These are phyloP conservation scores for Trichoderma orchidacearum DNA, from an alignment of 495 filamentous ascomycete species.

Conservation along the genomic window DNA sequence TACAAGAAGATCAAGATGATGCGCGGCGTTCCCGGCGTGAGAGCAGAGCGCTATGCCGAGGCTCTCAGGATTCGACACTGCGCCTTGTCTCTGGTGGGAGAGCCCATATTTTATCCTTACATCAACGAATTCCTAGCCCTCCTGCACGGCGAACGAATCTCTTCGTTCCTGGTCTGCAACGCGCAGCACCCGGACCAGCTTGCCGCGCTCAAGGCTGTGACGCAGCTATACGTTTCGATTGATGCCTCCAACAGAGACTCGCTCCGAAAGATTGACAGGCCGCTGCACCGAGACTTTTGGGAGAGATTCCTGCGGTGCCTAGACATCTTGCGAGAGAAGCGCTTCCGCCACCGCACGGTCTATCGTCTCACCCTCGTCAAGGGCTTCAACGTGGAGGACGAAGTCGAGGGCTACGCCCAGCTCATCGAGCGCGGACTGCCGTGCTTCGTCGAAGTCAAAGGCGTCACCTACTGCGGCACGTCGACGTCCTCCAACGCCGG, in stretches of 20 bases:
- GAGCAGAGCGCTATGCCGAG: slow-evolving; percentile 82
- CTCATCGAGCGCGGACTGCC: slow-evolving; percentile 74
- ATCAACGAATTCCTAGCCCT: slow-evolving; percentile 82
- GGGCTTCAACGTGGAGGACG: slow-evolving; percentile 89
- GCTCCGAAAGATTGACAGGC: slow-evolving; percentile 74
- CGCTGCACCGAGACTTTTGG: slow-evolving; percentile 94
- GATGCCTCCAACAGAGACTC: slow-evolving; percentile 87
- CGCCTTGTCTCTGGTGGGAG: slow-evolving; percentile 79
- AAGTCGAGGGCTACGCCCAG: slow-evolving; percentile 80
- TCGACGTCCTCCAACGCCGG: slow-evolving; percentile 67
- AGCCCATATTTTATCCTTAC: slow-evolving; percentile 95
- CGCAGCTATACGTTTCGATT: slow-evolving; percentile 90
- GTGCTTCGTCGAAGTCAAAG: slow-evolving; percentile 88
- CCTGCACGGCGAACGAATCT: slow-evolving; percentile 75
- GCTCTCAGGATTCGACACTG: slow-evolving; percentile 90
- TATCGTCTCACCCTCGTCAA: slow-evolving; percentile 94
- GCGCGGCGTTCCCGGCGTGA: slow-evolving; percentile 81
- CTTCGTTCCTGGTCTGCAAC: slow-evolving; percentile 92
- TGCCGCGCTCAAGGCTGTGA: slow-evolving; percentile 64
- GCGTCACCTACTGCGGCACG: slow-evolving; percentile 93
- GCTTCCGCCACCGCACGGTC: slow-evolving; percentile 76
- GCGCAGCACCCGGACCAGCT: slow-evolving; percentile 95
- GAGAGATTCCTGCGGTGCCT: slow-evolving; percentile 83
- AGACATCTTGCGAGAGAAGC: slow-evolving; percentile 72
- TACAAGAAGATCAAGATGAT: slow-evolving; percentile 97